Conservation (phyloP, 345 rosid genomes). For the Corchorus capsularis region DNA sequence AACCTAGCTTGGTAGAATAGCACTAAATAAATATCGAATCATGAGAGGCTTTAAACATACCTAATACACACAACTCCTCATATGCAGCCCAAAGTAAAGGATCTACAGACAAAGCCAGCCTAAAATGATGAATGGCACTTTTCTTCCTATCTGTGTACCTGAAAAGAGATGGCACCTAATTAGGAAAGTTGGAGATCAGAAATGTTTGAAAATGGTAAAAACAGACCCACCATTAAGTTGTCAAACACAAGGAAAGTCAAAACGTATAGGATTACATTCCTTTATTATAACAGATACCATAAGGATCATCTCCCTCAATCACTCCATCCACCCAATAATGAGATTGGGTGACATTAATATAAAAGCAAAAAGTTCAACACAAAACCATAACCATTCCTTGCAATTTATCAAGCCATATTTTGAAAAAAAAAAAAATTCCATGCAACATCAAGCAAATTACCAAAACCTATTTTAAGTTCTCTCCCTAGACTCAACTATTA, state of each 20-base stretch:
- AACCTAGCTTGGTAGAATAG: constrained; percentile 9
- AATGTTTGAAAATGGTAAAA: constrained; percentile 3
- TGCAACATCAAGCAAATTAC: background rate
- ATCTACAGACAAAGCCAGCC: constrained; percentile 80
- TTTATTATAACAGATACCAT: background rate
- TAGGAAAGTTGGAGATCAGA: constrained; percentile 22
- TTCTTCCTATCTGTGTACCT: constrained; percentile 95
- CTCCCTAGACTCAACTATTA: constrained; percentile 10
- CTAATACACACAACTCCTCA: constrained; percentile 89
- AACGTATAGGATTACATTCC: background rate
- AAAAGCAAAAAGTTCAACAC: background rate
- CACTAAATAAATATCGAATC: constrained; percentile 6
- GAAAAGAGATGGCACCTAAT: constrained; percentile 24
- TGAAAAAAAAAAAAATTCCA: constrained; percentile 11
- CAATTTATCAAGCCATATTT: background rate
- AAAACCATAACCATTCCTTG: background rate
- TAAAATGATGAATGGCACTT: constrained; percentile 78
- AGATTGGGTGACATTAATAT: background rate
- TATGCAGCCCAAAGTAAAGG: constrained; percentile 96
- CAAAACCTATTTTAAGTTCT: background rate
- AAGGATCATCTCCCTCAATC: background rate
- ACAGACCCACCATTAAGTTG: background rate
- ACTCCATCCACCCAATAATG: background rate
- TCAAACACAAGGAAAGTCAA: background rate
- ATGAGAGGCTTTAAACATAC: constrained; percentile 39